Base-by-base conservation (phyloP, 495 filamentous ascomycete genomes). In the Paragyromitra xinjiangensis region DNA sequence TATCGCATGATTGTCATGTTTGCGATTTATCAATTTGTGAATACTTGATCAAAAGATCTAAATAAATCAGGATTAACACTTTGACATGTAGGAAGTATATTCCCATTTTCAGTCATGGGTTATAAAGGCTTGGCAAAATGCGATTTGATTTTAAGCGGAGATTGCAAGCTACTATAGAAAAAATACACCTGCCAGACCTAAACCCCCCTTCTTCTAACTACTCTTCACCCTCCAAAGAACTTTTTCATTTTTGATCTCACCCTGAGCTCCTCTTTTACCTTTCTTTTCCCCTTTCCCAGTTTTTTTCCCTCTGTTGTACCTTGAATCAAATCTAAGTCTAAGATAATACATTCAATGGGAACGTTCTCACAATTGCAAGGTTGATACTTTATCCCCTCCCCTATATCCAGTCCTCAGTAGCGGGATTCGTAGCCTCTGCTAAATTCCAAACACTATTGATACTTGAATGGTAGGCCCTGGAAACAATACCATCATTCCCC, bases 371-470 rank as follows among this genome's bases (percentile, higher is more conserved):
- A 69, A 16, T 69, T 34, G 16, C 53, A 69, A 6, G 53, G 24
- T 9, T 58, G 1, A 59, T 61, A 69, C 12, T 59, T 69, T 59
- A 14, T 69, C 34, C 34, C 34, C 16, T 48, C 51, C 34, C 26
- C 48, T 22, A 22, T 44, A 69, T 56, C 66, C 37, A 69, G 24
- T 69, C 66, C 34, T 59, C 51, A 42, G 65, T 69, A 12, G 65
- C 50, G 42, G 24, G 50, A 12, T 58, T 69, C 65, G 44, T 69
- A 29, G 66, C 53, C 4, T 61, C 39, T 26, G 53, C 40, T 37
- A 69, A 24, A 16, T 59, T 48, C 53, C 39, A 69, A 14, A 34
- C n/a, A 34, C 16, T 61, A 61, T 59, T 69, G 24, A 59, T 69
- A 24, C 53, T n/a, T 44, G 19, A 69, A 45, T 69, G 40, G 11